A percentile compares a stretch with the other conserved stretches of the same genome.
Evolutionary conservation across 345 rosid genomes (phyloP).

Genomic region (Excoecaria agallocha): DNA sequence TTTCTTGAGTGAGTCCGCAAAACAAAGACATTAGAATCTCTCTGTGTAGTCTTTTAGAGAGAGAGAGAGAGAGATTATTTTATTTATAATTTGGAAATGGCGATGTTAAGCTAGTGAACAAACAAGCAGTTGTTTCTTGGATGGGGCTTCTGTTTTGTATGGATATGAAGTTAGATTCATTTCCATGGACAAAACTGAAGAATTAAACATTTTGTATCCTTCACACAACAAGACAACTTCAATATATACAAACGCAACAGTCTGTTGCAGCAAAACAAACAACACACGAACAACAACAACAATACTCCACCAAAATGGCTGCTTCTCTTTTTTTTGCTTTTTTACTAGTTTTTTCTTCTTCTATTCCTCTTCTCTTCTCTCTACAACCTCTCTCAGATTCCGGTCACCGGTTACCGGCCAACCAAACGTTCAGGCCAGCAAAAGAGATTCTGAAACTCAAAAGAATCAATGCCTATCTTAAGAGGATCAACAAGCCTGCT

Average conservation of each 20-base stretch:
- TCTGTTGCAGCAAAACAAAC: conserved; percentile 28
- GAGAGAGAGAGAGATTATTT: conserved; percentile 8
- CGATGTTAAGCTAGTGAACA: conserved; percentile 27
- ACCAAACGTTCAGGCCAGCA: conserved; percentile 27
- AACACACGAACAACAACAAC: too few species aligned
- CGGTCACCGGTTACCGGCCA: conserved; percentile 28
- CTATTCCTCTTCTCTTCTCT: conserved; percentile 38
- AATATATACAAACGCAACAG: conserved; percentile 48
- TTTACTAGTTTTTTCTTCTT: conserved; percentile 35
- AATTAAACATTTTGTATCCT: conserved; percentile 23
- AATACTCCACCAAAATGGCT: conserved; percentile 57
- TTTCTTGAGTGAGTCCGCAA: conserved; percentile 36
- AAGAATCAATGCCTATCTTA: conserved; percentile 31
- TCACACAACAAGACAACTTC: conserved; percentile 48
- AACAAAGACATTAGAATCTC: conserved; percentile 36
- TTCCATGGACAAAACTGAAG: conserved; percentile 34
- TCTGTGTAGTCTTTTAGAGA: neutral
- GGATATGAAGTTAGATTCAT: conserved; percentile 38
- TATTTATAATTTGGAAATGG: conserved; percentile 35
- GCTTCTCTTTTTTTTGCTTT: conserved; percentile 49
- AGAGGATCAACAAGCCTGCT: conserved; percentile 32
- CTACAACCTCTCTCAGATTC: conserved; percentile 38
- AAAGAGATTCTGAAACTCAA: conserved; percentile 14
- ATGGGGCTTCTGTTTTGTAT: conserved; percentile 43
- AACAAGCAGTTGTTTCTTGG: conserved; percentile 3